A percentile compares a stretch with the other conserved stretches of the same genome.
These are phyloP conservation scores for Trametes cingulata DNA, from an alignment of 768 basidiomycete genomes.

Conservation along the genomic window DNA sequence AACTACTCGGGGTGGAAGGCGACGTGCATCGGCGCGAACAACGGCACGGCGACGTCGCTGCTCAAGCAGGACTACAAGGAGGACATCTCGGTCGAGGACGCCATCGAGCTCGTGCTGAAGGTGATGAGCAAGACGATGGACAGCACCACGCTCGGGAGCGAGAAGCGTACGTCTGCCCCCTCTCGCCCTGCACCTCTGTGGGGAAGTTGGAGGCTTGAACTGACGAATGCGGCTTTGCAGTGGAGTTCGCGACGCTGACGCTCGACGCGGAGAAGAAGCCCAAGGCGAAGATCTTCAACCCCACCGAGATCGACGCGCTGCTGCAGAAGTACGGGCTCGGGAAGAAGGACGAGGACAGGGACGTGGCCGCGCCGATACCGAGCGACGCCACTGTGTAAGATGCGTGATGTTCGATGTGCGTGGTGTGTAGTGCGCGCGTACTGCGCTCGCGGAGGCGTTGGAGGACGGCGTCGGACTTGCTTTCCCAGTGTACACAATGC, in stretches of 20 bases:
- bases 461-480: conserved; percentile 15
- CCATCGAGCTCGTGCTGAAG: conserved; percentile 86
- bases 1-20: conserved; percentile 99
- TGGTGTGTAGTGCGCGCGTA: too few species aligned
- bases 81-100: conserved; percentile 87
- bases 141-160: conserved; percentile 92
- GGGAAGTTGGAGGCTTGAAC: conserved; percentile 3
- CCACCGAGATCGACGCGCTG: conserved; percentile 84
- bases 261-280: conserved; percentile 78
- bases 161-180: conserved; percentile 73
- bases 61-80: conserved; percentile 99
- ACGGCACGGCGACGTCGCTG: conserved; percentile 91
- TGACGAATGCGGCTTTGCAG: conserved; percentile 40
- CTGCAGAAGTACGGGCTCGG: conserved; percentile 77
- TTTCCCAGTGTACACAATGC: conserved; percentile 20
- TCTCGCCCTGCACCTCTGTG: not conserved
- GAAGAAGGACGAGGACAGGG: conserved; percentile 84
- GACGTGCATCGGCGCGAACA: conserved; percentile 98
- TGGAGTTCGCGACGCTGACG: conserved; percentile 95
- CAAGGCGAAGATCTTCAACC: conserved; percentile 88
- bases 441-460: too few species aligned
- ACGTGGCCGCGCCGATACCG: conserved; percentile 56
- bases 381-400: conserved; percentile 9
- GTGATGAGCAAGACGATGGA: conserved; percentile 99
- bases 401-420: not conserved